phyloP scores from a whole-genome alignment of 805 yeast genomes.

The Saturnispora serradocipensis region DNA sequence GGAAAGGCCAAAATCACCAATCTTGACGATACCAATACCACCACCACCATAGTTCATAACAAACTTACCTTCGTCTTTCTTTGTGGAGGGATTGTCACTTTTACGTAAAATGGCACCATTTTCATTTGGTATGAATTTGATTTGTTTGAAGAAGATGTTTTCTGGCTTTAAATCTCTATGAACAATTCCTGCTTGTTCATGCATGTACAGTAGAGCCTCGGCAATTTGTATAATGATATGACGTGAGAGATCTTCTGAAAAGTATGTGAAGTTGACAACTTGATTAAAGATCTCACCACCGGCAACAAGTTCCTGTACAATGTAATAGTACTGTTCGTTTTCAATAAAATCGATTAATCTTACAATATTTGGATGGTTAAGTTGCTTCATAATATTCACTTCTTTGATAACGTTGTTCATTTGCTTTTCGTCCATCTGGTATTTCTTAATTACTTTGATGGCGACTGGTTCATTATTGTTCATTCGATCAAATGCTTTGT shows the following conservation, averaged over 20 bases:
- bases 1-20: conserved; percentile 93
- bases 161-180: conserved; percentile 83
- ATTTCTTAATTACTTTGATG: conserved; percentile 56
- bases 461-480: conserved; percentile 37
- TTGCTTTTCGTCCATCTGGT: conserved; percentile 53
- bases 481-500: conserved; percentile 34
- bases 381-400: conserved; percentile 62
- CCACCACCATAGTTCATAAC: conserved; percentile 82
- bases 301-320: conserved; percentile 60
- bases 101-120: conserved; percentile 31
- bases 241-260: conserved; percentile 61
- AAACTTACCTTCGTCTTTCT: conserved; percentile 84
- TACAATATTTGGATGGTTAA: conserved; percentile 57
- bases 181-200: conserved; percentile 65
- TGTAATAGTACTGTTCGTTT: conserved; percentile 49
- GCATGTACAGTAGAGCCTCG: conserved; percentile 58
- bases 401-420: conserved; percentile 70
- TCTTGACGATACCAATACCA: conserved; percentile 77
- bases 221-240: conserved; percentile 70
- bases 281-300: conserved; percentile 82
- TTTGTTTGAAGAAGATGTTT: conserved; percentile 57
- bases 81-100: conserved; percentile 60
- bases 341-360: conserved; percentile 59
- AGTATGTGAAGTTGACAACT: conserved; percentile 68
- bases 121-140: conserved; percentile 38